These are phyloP conservation scores for Talaromyces pinophilus DNA, from an alignment of 2,329 filamentous ascomycete species.

Conservation along the genomic window DNA sequence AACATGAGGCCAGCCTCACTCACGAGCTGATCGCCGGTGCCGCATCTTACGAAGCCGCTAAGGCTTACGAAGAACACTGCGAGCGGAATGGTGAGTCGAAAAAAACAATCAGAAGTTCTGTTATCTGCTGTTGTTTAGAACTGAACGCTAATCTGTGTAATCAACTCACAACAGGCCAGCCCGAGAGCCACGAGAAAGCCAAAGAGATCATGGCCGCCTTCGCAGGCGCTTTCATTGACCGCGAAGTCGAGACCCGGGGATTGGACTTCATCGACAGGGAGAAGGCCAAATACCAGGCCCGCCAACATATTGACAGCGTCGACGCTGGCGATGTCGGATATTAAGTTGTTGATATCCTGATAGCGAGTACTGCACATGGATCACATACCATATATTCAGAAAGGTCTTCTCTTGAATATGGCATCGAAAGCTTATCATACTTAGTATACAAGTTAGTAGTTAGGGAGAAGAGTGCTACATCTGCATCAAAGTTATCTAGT, in stretches of 20 bases:
- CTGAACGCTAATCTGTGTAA: not conserved
- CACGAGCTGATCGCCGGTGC: constrained; percentile 77
- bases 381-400: not conserved
- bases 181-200: constrained; percentile 69
- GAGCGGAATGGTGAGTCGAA: constrained; percentile 60
- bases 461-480: not conserved
- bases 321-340: not conserved
- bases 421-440: not conserved
- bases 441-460: constrained; percentile 1
- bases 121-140: too few relatives aligned
- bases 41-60: constrained; percentile 77
- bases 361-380: not conserved
- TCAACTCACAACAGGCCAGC: constrained; percentile 56
- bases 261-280: constrained; percentile 61
- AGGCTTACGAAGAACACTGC: constrained; percentile 74
- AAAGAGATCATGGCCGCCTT: constrained; percentile 75
- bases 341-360: not conserved
- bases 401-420: not conserved
- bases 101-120: not conserved
- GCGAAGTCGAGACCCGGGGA: constrained; percentile 68
- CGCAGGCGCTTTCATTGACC: constrained; percentile 76
- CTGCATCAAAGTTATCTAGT: not conserved
- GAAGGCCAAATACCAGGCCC: constrained; percentile 61
- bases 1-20: constrained; percentile 63
- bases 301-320: constrained; percentile 42